Evolutionary conservation across 352 stramenopile genomes (phyloP).

Genomic region (Globisporangium acanthophoron): DNA sequence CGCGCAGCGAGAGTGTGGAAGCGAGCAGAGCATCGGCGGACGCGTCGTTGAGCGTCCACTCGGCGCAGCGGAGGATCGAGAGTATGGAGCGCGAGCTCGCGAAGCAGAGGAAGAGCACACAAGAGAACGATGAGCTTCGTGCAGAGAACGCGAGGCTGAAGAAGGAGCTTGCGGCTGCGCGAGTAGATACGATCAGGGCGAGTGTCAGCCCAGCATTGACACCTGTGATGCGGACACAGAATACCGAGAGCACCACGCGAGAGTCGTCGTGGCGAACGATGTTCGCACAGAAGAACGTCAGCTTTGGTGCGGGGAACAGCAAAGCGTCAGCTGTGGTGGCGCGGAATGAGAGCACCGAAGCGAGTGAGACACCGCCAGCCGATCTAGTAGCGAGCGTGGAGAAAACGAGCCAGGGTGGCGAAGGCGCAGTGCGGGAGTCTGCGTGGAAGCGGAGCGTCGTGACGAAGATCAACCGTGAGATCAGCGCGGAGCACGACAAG

Average conservation of each 20-base stretch:
- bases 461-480: neutral
- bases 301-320: no score
- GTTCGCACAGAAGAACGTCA: no score
- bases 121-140: constrained; percentile 47
- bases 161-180: constrained; percentile 38
- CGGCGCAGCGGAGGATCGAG: constrained; percentile 10
- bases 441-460: neutral
- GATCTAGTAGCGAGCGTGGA: neutral
- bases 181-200: no score
- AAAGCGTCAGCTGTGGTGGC: neutral
- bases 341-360: neutral
- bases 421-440: neutral
- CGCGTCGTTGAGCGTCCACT: neutral
- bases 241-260: no score
- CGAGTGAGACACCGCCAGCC: neutral
- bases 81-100: constrained; percentile 32
- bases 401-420: neutral
- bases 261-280: no score
- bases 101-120: constrained; percentile 27
- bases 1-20: neutral
- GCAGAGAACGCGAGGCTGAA: constrained; percentile 59
- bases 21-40: neutral
- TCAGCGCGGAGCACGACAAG: neutral
- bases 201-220: no score
- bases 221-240: no score